phyloP scores from a whole-genome alignment of 192 early-diverging fungal genomes.

The Anaeromyces robustus region DNA sequence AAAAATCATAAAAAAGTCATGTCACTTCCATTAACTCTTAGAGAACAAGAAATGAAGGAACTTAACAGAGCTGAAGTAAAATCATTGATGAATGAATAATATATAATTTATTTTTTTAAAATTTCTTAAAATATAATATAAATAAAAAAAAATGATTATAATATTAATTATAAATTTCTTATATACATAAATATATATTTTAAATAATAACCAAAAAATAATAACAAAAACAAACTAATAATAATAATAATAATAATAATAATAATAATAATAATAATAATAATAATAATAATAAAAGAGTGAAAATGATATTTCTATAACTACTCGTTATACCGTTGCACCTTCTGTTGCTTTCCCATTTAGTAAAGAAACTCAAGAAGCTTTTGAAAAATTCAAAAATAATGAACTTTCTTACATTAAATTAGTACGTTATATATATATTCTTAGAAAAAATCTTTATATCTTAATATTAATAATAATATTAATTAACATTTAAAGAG shows the following conservation, averaged over 20 bases:
- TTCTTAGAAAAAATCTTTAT: slow-evolving; percentile 5
- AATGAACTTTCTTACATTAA: slow-evolving; percentile 44
- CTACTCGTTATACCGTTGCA: slow-evolving; percentile 11
- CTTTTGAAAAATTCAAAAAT: slow-evolving; percentile 30
- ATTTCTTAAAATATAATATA: too few species aligned
- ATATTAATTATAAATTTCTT: too few species aligned
- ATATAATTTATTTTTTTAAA: too few species aligned
- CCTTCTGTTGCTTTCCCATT: slow-evolving; percentile 47
- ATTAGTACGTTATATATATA: slow-evolving; percentile 20
- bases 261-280: too few species aligned
- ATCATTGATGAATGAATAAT: too few species aligned
- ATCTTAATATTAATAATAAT: slow-evolving; percentile 19
- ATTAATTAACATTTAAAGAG: not conserved
- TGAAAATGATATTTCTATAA: not conserved
- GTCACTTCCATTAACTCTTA: not conserved
- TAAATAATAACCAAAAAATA: too few species aligned
- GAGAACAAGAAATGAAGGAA: not conserved
- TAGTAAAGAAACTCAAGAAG: slow-evolving; percentile 33
- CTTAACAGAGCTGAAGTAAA: not conserved
- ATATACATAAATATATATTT: too few species aligned
- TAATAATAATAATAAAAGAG: not conserved
- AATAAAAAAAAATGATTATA: too few species aligned
- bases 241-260: too few species aligned
- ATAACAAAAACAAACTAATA: too few species aligned
- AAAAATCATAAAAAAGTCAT: not conserved